Conservation (phyloP, 768 basidiomycete genomes). For the Tylopilus felleus region DNA sequence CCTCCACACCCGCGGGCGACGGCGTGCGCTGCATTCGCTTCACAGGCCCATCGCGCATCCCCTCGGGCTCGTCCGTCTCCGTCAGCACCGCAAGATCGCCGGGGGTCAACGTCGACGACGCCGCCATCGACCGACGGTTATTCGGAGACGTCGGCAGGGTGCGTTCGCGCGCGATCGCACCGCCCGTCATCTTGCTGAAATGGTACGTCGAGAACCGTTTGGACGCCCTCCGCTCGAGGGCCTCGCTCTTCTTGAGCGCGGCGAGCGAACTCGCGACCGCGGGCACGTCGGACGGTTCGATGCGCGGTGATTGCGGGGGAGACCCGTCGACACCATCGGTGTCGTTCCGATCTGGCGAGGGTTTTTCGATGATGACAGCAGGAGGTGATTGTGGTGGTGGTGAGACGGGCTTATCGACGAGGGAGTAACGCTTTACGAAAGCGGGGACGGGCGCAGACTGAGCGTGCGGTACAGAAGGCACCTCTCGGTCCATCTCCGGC, state of each 20-base stretch:
- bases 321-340: conserved; percentile 26
- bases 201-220: conserved; percentile 96
- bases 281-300: conserved; percentile 44
- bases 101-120: conserved; percentile 57
- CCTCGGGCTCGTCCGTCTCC: conserved; percentile 56
- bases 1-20: conserved; percentile 20
- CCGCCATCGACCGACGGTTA: conserved; percentile 69
- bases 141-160: conserved; percentile 49
- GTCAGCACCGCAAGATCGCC: conserved; percentile 73
- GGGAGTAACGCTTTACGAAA: conserved; percentile 73
- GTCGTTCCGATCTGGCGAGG: conserved; percentile 23
- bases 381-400: conserved; percentile 40
- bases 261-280: conserved; percentile 80
- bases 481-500: conserved; percentile 21
- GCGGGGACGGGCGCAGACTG: conserved; percentile 46
- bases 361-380: conserved; percentile 44
- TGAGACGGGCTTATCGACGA: conserved; percentile 66
- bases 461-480: conserved; percentile 29
- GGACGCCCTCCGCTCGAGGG: conserved; percentile 86
- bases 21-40: conserved; percentile 39
- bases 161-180: conserved; percentile 43
- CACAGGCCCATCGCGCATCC: conserved; percentile 11
- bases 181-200: conserved; percentile 87
- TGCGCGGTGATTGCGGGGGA: conserved; percentile 38
- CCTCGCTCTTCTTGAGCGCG: conserved; percentile 82